Conservation (phyloP, 495 filamentous ascomycete genomes). For the Astrothelium macrocarpum region DNA sequence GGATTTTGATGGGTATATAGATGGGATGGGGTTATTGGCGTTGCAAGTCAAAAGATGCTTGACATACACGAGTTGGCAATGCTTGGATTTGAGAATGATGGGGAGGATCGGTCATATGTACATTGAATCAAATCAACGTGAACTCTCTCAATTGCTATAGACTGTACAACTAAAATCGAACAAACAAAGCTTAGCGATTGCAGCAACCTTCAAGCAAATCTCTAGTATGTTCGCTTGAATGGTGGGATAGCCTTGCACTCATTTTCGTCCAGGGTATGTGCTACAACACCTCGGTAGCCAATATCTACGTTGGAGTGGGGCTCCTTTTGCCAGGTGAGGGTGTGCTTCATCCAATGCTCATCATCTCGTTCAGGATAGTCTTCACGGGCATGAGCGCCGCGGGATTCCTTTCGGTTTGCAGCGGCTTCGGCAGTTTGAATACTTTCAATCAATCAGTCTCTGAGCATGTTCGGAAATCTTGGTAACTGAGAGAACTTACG, state of each 20-base stretch:
- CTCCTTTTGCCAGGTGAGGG: slow-evolving; percentile 83
- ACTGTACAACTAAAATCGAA: not conserved
- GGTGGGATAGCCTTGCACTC: slow-evolving; percentile 37
- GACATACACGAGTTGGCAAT: too few species aligned
- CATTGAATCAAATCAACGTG: too few species aligned
- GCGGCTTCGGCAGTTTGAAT: slow-evolving; percentile 82
- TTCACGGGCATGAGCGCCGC: slow-evolving; percentile 91
- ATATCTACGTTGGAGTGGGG: slow-evolving; percentile 31
- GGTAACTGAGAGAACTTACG: slow-evolving; percentile 39
- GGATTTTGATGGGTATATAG: not conserved
- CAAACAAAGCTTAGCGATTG: not conserved
- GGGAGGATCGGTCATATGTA: not conserved
- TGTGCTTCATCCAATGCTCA: slow-evolving; percentile 97
- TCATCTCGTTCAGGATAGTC: slow-evolving; percentile 93
- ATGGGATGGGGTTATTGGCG: not conserved
- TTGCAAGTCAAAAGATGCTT: too few species aligned
- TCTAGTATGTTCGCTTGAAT: slow-evolving; percentile 35
- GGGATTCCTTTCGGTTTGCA: slow-evolving; percentile 83
- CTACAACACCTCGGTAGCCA: slow-evolving; percentile 29
- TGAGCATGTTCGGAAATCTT: not conserved
- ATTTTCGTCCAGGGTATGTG: slow-evolving; percentile 33
- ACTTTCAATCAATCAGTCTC: slow-evolving; percentile 15
- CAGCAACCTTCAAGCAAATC: not conserved
- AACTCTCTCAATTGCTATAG: slow-evolving; percentile 1
- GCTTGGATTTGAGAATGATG: too few species aligned